A percentile compares a stretch with the other conserved stretches of the same genome.
phyloP scores from a whole-genome alignment of 495 filamentous ascomycete species.

The Podospora didyma region DNA sequence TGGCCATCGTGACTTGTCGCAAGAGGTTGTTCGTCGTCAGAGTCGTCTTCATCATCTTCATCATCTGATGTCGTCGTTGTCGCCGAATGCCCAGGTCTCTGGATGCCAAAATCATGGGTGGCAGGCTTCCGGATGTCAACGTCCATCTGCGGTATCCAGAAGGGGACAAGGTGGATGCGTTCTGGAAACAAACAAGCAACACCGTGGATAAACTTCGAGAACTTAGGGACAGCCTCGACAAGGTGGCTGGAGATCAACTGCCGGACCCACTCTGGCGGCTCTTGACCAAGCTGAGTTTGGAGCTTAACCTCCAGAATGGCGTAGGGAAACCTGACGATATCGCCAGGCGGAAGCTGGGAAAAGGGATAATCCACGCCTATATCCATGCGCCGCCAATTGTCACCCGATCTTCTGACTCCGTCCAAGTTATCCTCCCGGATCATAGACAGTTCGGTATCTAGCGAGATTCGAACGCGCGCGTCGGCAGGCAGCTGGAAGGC shows the following conservation, averaged over 20 bases:
- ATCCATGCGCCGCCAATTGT: constrained; percentile 96
- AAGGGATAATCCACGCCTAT: constrained; percentile 97
- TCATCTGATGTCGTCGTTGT: constrained; percentile 76
- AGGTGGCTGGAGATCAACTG: constrained; percentile 89
- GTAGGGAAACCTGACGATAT: constrained; percentile 91
- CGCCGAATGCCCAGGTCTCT: constrained; percentile 67
- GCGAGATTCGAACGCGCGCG: constrained; percentile 90
- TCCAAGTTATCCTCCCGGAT: constrained; percentile 92
- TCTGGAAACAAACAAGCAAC: constrained; percentile 80
- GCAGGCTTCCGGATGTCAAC: constrained; percentile 93
- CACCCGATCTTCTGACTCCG: constrained; percentile 66
- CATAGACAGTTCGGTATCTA: constrained; percentile 96
- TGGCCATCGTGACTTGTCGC: constrained; percentile 6
- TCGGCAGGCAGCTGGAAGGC: constrained; percentile 97
- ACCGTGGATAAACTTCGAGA: constrained; percentile 99
- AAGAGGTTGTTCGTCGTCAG: constrained; percentile 47
- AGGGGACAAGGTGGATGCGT: constrained; percentile 86
- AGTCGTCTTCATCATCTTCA: constrained; percentile 55
- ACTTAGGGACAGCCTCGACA: constrained; percentile 97
- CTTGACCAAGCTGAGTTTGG: constrained; percentile 94
- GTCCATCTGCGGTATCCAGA: constrained; percentile 98
- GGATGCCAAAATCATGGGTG: constrained; percentile 82
- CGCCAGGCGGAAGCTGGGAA: constrained; percentile 75
- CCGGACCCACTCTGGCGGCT: constrained; percentile 93
- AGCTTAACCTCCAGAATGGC: constrained; percentile 96